A percentile compares a stretch with the other conserved stretches of the same genome.
These are phyloP conservation scores for Ophiostoma himal-ulmi DNA, from an alignment of 2,329 filamentous ascomycete species.

Conservation along the genomic window DNA sequence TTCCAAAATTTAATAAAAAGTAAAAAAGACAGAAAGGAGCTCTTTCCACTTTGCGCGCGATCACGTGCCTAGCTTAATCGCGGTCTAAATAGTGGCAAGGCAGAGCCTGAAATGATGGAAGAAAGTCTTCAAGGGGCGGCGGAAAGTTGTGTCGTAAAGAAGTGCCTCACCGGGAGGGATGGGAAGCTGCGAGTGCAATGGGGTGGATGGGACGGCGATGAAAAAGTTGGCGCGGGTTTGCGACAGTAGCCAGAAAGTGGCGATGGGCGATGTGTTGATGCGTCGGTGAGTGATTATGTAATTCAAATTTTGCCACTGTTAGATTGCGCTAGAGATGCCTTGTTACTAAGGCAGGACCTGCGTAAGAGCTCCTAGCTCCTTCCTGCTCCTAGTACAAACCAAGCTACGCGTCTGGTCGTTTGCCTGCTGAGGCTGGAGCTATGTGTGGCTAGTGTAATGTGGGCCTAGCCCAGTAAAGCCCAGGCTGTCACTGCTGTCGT, in stretches of 20 bases:
- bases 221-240: background rate
- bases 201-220: background rate
- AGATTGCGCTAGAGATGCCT: background rate
- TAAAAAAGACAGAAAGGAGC: background rate
- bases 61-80: background rate
- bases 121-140: background rate
- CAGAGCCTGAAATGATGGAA: background rate
- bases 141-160: background rate
- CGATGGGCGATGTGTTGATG: background rate
- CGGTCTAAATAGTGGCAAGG: background rate
- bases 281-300: background rate
- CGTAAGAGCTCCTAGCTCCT: background rate
- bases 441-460: conserved; percentile 7
- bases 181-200: background rate
- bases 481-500: conserved; percentile 20
- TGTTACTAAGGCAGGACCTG: background rate
- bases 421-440: conserved; percentile 42
- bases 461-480: background rate
- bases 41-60: background rate
- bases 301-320: background rate
- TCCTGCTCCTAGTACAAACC: background rate
- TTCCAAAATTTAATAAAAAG: background rate
- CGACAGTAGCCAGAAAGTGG: background rate
- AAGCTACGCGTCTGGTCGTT: conserved; percentile 27
- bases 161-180: background rate